A percentile compares a stretch with the other conserved stretches of the same genome.
Conservation (phyloP, 2,329 filamentous ascomycete species). For the Emmonsia crescens region DNA sequence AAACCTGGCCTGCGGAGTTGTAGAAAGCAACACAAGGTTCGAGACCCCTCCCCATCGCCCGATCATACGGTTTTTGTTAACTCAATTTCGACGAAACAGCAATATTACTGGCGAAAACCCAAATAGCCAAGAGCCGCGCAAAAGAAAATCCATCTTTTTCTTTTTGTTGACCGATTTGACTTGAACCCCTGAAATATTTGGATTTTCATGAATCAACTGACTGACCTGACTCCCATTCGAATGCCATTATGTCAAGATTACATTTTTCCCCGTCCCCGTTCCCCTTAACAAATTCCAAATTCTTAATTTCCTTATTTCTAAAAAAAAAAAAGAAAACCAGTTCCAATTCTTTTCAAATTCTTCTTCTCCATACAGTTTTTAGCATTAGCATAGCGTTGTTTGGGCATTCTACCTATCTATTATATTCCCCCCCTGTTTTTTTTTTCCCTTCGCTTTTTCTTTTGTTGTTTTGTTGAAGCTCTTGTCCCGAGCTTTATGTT, state of each 20-base stretch:
- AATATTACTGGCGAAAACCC: slow-evolving; percentile 63
- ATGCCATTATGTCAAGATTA: slow-evolving; percentile 1
- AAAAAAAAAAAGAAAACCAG: not conserved
- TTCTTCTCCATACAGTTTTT: slow-evolving; percentile 10
- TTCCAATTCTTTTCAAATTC: not conserved
- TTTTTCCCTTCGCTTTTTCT: slow-evolving; percentile 10
- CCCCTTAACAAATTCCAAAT: not conserved
- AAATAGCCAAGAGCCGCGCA: slow-evolving; percentile 22
- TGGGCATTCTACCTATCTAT: slow-evolving; percentile 23
- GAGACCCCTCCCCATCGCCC: slow-evolving; percentile 14
- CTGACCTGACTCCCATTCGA: not conserved
- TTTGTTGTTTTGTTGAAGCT: not conserved
- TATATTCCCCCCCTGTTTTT: slow-evolving; percentile 8
- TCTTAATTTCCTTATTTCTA: not conserved
- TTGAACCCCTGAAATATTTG: not conserved
- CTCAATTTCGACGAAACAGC: slow-evolving; percentile 32
- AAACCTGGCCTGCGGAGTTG: slow-evolving; percentile 85
- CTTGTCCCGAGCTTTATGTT: not conserved
- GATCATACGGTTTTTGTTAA: slow-evolving; percentile 15
- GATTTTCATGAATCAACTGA: slow-evolving; percentile 1
- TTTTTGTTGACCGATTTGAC: not conserved
- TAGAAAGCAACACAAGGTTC: slow-evolving; percentile 94
- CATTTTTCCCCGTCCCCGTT: slow-evolving; percentile 11
- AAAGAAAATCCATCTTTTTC: not conserved
- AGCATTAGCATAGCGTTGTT: slow-evolving; percentile 34